Conservation (phyloP, 2,329 filamentous ascomycete genomes). For the Pseudogymnoascus sp. region DNA sequence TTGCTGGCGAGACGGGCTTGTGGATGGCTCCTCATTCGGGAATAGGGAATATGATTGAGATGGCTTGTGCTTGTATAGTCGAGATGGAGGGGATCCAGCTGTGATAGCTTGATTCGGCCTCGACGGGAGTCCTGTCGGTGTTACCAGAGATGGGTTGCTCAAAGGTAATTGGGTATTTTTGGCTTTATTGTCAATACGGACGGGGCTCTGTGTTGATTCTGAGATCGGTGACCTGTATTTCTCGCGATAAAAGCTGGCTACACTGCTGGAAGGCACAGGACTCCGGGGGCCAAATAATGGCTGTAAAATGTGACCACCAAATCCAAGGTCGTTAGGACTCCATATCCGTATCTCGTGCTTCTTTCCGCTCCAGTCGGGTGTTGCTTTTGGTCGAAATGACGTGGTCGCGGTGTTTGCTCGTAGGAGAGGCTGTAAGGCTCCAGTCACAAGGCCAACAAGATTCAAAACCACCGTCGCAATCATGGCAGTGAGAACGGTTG, state of each 20-base stretch:
- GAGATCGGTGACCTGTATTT: neutral
- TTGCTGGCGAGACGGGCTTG: conserved; percentile 6
- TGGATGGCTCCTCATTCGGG: neutral
- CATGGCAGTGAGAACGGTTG: conserved; percentile 48
- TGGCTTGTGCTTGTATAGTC: neutral
- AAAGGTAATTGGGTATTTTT: conserved; percentile 20
- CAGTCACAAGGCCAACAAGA: conserved; percentile 57
- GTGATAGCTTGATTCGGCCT: conserved; percentile 6
- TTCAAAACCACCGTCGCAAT: conserved; percentile 60
- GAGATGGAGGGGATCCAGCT: neutral
- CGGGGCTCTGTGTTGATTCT: neutral
- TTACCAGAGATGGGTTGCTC: conserved; percentile 11
- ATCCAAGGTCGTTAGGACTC: conserved; percentile 32
- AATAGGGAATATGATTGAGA: neutral
- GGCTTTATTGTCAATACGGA: neutral
- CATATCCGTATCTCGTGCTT: conserved; percentile 42
- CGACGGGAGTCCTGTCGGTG: conserved; percentile 15
- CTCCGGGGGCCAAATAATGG: conserved; percentile 21
- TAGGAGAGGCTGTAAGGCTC: conserved; percentile 61
- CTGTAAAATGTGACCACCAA: conserved; percentile 23
- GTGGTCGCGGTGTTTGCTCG: conserved; percentile 54
- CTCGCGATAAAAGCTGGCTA: neutral
- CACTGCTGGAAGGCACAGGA: neutral
- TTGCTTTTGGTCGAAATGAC: conserved; percentile 43
- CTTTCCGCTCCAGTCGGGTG: conserved; percentile 41